Evolutionary conservation across 2,329 filamentous ascomycete genomes (phyloP).

Genomic region (Elsinoe necatrix): DNA sequence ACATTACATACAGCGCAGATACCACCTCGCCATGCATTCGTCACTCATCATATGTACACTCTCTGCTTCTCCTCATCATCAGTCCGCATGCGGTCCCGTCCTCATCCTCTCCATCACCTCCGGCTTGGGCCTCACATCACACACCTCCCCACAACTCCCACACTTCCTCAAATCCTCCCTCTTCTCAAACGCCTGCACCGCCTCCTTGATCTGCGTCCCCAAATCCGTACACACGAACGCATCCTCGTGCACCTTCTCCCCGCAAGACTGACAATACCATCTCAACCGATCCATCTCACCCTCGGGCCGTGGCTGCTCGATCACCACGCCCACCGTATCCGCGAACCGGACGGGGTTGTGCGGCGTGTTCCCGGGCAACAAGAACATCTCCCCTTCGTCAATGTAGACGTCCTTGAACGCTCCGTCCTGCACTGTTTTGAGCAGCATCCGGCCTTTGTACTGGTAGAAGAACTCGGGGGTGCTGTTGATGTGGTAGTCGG

Average conservation of each 20-base stretch:
- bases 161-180: constrained; percentile 66
- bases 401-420: constrained; percentile 77
- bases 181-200: constrained; percentile 71
- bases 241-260: constrained; percentile 70
- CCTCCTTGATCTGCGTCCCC: constrained; percentile 88
- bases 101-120: constrained; percentile 31
- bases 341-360: constrained; percentile 93
- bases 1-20: background rate
- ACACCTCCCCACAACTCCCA: constrained; percentile 64
- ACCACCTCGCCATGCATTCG: constrained; percentile 8
- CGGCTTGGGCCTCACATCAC: constrained; percentile 56
- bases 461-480: constrained; percentile 99
- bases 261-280: constrained; percentile 78
- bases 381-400: constrained; percentile 85
- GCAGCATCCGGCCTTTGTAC: constrained; percentile 83
- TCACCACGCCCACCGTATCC: constrained; percentile 84
- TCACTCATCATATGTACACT: constrained; percentile 8
- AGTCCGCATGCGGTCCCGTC: constrained; percentile 17
- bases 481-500: constrained; percentile 96
- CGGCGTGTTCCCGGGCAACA: constrained; percentile 87
- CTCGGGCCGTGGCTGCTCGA: constrained; percentile 73
- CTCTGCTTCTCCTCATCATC: background rate
- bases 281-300: constrained; percentile 67
- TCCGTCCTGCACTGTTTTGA: constrained; percentile 74
- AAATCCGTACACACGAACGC: constrained; percentile 82